Evolutionary conservation across 352 stramenopile genomes (phyloP).

Genomic region (Globisporangium megalacanthum): DNA sequence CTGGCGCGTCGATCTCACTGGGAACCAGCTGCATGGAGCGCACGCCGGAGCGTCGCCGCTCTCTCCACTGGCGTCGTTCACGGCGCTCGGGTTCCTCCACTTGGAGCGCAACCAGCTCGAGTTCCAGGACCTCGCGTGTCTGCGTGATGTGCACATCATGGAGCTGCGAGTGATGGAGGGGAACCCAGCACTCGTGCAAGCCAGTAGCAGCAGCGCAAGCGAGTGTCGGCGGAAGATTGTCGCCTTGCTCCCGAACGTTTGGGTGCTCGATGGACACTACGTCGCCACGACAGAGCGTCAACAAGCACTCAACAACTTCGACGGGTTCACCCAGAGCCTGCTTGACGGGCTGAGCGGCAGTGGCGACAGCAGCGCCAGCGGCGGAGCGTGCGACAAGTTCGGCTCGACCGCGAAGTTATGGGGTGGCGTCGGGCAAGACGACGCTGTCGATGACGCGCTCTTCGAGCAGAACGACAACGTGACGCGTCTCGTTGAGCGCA

Average conservation of each 20-base stretch:
- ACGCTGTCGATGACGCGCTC: background rate
- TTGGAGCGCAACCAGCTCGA: constrained; percentile 41
- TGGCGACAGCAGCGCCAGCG: background rate
- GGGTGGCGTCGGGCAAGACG: constrained; percentile 4
- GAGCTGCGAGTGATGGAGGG: constrained; percentile 34
- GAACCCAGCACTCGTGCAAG: constrained; percentile 26
- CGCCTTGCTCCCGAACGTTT: constrained; percentile 49
- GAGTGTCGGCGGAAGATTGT: constrained; percentile 40
- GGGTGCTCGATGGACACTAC: constrained; percentile 57
- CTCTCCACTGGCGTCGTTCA: constrained; percentile 34
- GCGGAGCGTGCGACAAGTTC: constrained; percentile 14
- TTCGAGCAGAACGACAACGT: constrained; percentile 9
- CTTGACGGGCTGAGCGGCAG: constrained; percentile 6
- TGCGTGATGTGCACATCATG: constrained; percentile 53
- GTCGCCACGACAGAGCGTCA: constrained; percentile 35
- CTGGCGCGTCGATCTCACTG: constrained; percentile 48
- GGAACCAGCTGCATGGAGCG: constrained; percentile 39
- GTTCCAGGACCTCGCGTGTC: constrained; percentile 46
- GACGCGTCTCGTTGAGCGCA: constrained; percentile 17
- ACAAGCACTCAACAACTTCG: constrained; percentile 30
- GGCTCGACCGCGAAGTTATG: constrained; percentile 33
- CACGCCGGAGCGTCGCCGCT: background rate
- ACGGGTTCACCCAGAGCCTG: constrained; percentile 27
- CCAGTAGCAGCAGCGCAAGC: constrained; percentile 5
- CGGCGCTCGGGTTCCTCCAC: constrained; percentile 45